Evolutionary conservation across 31 red algal genomes (phyloP).

Genomic region (Endocladia muricata): DNA sequence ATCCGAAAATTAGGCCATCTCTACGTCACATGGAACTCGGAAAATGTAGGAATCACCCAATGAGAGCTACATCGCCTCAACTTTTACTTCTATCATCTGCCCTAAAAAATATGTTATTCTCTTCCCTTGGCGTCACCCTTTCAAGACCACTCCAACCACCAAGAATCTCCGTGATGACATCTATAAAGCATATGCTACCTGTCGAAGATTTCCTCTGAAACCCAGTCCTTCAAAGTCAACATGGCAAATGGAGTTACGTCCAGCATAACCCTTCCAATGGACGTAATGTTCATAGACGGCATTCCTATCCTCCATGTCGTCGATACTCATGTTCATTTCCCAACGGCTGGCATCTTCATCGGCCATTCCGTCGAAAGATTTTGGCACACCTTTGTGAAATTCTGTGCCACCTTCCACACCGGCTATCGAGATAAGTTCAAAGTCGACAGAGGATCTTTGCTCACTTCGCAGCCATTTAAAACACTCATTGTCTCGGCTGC

Average conservation of each 20-base stretch:
- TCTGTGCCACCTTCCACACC: background rate
- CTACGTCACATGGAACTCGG: constrained; percentile 5
- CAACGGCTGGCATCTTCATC: background rate
- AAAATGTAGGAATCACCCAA: background rate
- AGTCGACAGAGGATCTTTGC: background rate
- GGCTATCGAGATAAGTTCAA: background rate
- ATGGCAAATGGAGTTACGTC: background rate
- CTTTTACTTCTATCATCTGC: background rate
- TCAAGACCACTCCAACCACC: background rate
- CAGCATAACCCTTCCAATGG: background rate
- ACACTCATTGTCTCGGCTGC: background rate
- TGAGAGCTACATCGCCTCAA: background rate
- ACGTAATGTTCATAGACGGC: background rate
- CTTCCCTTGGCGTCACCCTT: background rate
- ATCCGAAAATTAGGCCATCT: background rate
- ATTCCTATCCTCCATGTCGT: background rate
- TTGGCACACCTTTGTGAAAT: background rate
- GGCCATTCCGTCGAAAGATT: background rate
- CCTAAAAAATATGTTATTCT: background rate
- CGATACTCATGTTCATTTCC: background rate
- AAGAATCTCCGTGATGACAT: background rate
- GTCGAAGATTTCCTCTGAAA: background rate
- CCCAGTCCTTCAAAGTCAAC: background rate
- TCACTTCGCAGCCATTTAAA: background rate
- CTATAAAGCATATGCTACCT: background rate